These are phyloP conservation scores for Groenewaldozyma tartarivorans DNA, from an alignment of 805 yeast species.

Conservation along the genomic window DNA sequence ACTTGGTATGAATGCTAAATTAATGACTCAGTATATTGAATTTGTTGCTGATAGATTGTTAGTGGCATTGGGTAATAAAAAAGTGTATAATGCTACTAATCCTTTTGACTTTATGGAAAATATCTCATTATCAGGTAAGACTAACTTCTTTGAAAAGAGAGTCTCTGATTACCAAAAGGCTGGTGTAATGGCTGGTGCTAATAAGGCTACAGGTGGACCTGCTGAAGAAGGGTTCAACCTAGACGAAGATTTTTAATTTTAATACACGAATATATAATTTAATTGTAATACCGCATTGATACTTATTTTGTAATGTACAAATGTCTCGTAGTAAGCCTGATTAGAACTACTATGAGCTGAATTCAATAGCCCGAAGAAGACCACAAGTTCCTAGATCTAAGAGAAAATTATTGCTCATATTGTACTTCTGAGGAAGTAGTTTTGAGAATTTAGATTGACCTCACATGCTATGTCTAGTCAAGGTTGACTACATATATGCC, in stretches of 20 bases:
- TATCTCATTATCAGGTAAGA: slow-evolving; percentile 96
- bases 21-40: slow-evolving; percentile 97
- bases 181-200: slow-evolving; percentile 85
- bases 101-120: slow-evolving; percentile 99
- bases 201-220: slow-evolving; percentile 20
- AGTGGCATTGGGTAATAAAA: slow-evolving; percentile 83
- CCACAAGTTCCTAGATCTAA: no score
- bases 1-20: slow-evolving; percentile 86
- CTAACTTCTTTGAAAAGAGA: slow-evolving; percentile 98
- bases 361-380: no score
- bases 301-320: no score
- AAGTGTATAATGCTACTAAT: slow-evolving; percentile 76
- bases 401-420: no score
- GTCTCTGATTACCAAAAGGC: slow-evolving; percentile 98
- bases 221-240: slow-evolving; percentile 59
- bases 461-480: no score
- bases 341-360: no score
- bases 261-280: no score
- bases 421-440: no score
- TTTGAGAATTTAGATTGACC: no score
- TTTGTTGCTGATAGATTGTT: slow-evolving; percentile 94
- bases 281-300: no score
- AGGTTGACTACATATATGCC: no score
- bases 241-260: slow-evolving; percentile 83
- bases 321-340: no score